Conservation (phyloP, 768 basidiomycete genomes). For the Phlegmacium glaucopus region DNA sequence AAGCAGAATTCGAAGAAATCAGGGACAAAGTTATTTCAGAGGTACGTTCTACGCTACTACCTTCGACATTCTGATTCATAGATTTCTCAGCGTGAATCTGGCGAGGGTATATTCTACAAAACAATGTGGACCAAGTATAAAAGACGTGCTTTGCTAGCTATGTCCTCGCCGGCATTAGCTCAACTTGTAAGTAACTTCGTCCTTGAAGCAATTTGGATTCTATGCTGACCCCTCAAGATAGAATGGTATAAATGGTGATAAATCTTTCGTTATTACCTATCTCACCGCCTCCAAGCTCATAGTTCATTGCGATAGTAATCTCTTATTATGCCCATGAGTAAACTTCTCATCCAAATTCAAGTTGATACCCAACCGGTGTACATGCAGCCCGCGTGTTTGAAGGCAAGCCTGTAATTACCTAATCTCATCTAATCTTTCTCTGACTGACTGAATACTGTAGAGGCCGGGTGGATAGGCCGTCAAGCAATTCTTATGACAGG, state of each 20-base stretch:
- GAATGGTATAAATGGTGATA: conserved; percentile 92
- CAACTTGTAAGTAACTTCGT: conserved; percentile 71
- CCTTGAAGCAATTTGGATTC: conserved; percentile 1
- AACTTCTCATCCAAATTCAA: too few species aligned
- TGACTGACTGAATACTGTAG: conserved; percentile 18
- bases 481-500: conserved; percentile 96
- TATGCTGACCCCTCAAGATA: conserved; percentile 26
- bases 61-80: too few species aligned
- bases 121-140: conserved; percentile 88
- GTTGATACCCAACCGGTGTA: too few species aligned
- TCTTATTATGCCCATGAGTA: too few species aligned
- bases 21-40: conserved; percentile 57
- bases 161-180: conserved; percentile 95
- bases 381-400: too few species aligned
- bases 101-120: conserved; percentile 70
- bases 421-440: too few species aligned
- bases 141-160: conserved; percentile 90
- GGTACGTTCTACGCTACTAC: too few species aligned
- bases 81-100: conserved; percentile 60
- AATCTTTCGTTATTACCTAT: conserved; percentile 3
- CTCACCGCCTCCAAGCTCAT: background rate
- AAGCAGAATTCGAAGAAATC: conserved; percentile 88
- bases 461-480: conserved; percentile 93
- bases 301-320: too few species aligned
- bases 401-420: too few species aligned